A percentile compares a stretch with the other conserved stretches of the same genome.
phyloP scores from a whole-genome alignment of 306 rosid genomes.

The Lathyrus aphaca region DNA sequence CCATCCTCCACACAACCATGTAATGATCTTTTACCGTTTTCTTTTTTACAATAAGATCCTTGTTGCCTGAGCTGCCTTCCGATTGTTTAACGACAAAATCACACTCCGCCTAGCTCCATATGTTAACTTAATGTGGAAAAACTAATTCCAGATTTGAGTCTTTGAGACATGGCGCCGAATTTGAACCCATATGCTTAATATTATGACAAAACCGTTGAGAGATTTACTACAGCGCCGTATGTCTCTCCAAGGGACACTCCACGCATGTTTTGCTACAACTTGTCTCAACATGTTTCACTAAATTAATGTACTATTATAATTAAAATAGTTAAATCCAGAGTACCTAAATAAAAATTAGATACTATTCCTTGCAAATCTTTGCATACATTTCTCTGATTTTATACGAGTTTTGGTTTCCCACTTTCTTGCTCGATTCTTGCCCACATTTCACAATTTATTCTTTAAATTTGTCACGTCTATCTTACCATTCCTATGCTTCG shows the following conservation, averaged over 20 bases:
- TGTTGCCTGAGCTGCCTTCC: too few species aligned
- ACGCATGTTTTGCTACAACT: constrained; percentile 41
- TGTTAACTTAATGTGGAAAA: too few species aligned
- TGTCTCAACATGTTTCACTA: constrained; percentile 26
- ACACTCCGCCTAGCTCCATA: too few species aligned
- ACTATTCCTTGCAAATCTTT: constrained; percentile 10
- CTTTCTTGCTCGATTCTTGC: constrained; percentile 17
- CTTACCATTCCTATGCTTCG: not conserved
- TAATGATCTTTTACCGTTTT: too few species aligned
- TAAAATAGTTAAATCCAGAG: not conserved
- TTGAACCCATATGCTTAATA: not conserved
- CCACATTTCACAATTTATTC: not conserved
- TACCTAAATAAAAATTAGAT: not conserved
- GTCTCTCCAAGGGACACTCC: constrained; percentile 44
- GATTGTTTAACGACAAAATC: too few species aligned
- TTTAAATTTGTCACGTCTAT: not conserved
- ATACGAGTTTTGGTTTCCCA: constrained; percentile 17
- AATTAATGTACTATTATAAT: not conserved
- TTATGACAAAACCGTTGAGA: not conserved
- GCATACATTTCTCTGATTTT: constrained; percentile 5
- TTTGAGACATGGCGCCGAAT: too few species aligned
- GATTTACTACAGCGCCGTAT: constrained; percentile 41
- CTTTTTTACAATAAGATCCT: too few species aligned
- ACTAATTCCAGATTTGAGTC: too few species aligned
- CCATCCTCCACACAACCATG: too few species aligned